A percentile compares a stretch with the other conserved stretches of the same genome.
Conservation (phyloP, 371 early-diverging fungal species). For the Phascolomyces articulosus region DNA sequence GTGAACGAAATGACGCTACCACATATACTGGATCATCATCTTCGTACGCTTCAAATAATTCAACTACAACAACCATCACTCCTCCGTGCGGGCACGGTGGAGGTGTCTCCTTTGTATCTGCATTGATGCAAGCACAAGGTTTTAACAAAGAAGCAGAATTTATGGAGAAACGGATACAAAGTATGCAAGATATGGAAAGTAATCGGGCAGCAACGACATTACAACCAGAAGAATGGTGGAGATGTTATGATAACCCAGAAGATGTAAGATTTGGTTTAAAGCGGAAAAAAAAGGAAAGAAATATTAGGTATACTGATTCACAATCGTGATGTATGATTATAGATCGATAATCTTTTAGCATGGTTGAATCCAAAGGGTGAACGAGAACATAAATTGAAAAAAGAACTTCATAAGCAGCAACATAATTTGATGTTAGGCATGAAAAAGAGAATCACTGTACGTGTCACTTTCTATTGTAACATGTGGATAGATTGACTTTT, state of each 20-base stretch:
- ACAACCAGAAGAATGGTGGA: slow-evolving; percentile 54
- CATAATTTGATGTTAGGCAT: slow-evolving; percentile 51
- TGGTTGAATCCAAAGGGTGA: slow-evolving; percentile 83
- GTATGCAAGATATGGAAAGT: not conserved
- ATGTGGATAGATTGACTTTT: not conserved
- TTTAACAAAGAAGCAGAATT: slow-evolving; percentile 25
- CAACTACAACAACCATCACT: slow-evolving; percentile 10
- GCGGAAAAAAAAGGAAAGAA: no score
- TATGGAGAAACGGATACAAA: slow-evolving; percentile 27
- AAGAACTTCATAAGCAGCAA: slow-evolving; percentile 53
- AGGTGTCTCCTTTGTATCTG: slow-evolving; percentile 33
- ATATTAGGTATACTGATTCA: no score
- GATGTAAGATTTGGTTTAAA: no score
- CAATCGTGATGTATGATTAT: not conserved
- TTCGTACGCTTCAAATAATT: slow-evolving; percentile 6
- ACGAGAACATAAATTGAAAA: slow-evolving; percentile 65
- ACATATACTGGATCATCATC: slow-evolving; percentile 12
- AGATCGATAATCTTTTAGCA: slow-evolving; percentile 64
- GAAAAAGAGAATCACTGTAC: slow-evolving; percentile 48
- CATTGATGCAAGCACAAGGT: slow-evolving; percentile 35
- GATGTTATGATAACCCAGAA: slow-evolving; percentile 63
- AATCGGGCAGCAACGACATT: slow-evolving; percentile 1
- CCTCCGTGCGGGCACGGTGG: slow-evolving; percentile 52
- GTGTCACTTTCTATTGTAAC: not conserved
- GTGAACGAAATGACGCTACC: slow-evolving; percentile 33